phyloP scores from a whole-genome alignment of 768 basidiomycete genomes.

The Pseudohyphozyma bogoriensis region DNA sequence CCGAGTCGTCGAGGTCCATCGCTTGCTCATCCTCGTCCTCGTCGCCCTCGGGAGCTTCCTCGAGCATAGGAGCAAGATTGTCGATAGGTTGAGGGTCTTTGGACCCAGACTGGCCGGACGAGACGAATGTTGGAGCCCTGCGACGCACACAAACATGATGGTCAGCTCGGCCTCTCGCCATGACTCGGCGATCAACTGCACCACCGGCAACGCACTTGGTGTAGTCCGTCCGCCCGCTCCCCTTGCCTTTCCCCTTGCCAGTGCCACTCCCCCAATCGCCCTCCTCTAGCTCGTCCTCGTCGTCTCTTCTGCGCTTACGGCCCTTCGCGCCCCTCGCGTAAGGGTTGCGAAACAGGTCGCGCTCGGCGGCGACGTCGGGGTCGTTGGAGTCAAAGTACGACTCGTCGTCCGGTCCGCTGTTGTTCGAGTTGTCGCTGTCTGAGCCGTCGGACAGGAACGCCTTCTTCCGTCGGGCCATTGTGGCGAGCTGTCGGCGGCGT shows the following conservation, averaged over 20 bases:
- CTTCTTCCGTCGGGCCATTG: conserved; percentile 39
- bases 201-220: conserved; percentile 43
- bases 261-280: no score
- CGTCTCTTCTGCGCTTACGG: conserved; percentile 55
- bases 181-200: not conserved
- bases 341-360: conserved; percentile 63
- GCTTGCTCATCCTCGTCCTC: conserved; percentile 20
- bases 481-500: not conserved
- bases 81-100: conserved; percentile 42
- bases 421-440: conserved; percentile 50
- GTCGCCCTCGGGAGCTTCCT: not conserved
- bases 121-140: conserved; percentile 19
- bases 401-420: conserved; percentile 44
- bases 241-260: not conserved
- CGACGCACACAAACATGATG: no score
- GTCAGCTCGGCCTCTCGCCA: not conserved
- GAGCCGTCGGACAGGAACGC: conserved; percentile 22
- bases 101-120: conserved; percentile 9
- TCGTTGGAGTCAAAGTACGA: conserved; percentile 45
- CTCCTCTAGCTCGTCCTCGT: conserved; percentile 30
- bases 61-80: conserved; percentile 34
- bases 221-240: conserved; percentile 51
- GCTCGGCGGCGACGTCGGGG: conserved; percentile 60
- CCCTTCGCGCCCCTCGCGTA: conserved; percentile 45
- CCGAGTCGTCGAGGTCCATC: conserved; percentile 20